Evolutionary conservation across 345 rosid genomes (phyloP).

Genomic region (Pugionium dolabratum): DNA sequence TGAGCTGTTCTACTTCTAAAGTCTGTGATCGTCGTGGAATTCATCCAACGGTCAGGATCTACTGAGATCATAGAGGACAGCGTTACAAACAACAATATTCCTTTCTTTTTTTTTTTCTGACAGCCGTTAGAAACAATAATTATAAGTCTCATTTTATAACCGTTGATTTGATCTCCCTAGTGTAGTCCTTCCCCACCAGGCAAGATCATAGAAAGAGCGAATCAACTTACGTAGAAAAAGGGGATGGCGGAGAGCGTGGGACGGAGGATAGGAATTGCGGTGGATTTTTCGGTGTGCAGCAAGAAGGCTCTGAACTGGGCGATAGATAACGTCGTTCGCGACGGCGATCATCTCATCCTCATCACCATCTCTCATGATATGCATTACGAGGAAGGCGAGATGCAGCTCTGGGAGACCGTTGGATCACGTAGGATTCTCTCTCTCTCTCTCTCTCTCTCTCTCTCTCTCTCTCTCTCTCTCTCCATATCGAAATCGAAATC

Average conservation of each 20-base stretch:
- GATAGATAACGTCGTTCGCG: constrained; percentile 68
- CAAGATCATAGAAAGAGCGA: background rate
- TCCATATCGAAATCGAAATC: no score
- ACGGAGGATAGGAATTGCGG: constrained; percentile 74
- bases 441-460: no score
- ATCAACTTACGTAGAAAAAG: constrained; percentile 5
- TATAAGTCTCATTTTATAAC: background rate
- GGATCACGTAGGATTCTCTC: constrained; percentile 64
- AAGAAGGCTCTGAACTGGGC: constrained; percentile 86
- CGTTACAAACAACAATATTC: background rate
- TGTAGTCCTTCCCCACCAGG: constrained; percentile 1
- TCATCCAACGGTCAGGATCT: constrained; percentile 13
- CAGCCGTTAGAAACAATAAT: no score
- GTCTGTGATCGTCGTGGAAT: constrained; percentile 18
- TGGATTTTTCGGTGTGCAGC: constrained; percentile 90
- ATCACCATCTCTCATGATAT: constrained; percentile 55
- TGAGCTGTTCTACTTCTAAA: constrained; percentile 7
- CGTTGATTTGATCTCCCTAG: background rate
- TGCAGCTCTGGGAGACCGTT: constrained; percentile 84
- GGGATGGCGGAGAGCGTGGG: constrained; percentile 52
- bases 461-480: background rate
- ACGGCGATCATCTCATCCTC: constrained; percentile 83
- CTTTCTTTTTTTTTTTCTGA: no score
- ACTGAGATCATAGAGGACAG: background rate
- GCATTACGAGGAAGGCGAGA: constrained; percentile 74